Conservation (phyloP, 305 asterid species). For the Plantago lanceolata region DNA sequence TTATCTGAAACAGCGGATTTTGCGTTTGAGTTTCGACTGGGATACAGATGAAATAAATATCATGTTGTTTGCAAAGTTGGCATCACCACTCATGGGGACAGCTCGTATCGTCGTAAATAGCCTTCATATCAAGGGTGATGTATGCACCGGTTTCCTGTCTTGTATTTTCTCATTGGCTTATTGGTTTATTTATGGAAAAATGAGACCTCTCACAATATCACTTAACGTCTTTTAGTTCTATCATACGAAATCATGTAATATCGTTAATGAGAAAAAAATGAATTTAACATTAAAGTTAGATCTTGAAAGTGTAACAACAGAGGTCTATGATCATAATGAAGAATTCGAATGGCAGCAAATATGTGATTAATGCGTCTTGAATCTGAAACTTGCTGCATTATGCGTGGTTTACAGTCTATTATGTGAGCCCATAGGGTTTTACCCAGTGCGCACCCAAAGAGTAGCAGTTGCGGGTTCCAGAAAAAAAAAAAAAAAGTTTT, state of each 20-base stretch:
- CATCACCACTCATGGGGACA: constrained; percentile 77
- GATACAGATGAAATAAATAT: constrained; percentile 74
- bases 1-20: constrained; percentile 43
- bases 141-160: constrained; percentile 39
- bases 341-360: no score
- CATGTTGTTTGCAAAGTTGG: constrained; percentile 82
- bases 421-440: no score
- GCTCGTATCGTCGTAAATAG: constrained; percentile 87
- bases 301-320: no score
- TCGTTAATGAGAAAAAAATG: neutral
- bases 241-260: neutral
- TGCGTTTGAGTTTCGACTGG: constrained; percentile 94
- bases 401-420: no score
- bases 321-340: no score
- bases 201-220: neutral
- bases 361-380: no score
- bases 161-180: constrained; percentile 1
- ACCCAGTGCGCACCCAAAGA: no score
- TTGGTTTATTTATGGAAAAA: neutral
- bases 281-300: neutral
- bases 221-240: neutral
- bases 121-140: constrained; percentile 94
- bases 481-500: neutral
- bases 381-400: no score
- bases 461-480: no score